Evolutionary conservation across 805 yeast genomes (phyloP).

Genomic region (Soucietia sequanensis): DNA sequence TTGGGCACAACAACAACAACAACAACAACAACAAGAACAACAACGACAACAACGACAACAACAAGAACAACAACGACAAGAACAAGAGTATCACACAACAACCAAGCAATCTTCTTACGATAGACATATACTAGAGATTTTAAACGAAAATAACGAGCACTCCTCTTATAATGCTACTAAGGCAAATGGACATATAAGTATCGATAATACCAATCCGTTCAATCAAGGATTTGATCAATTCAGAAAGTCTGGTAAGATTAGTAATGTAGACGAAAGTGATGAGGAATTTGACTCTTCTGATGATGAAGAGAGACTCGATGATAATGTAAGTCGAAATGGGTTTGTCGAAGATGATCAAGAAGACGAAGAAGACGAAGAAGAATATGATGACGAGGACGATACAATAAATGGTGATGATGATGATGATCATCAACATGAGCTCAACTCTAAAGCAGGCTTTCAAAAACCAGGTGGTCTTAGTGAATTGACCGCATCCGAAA

Average conservation of each 20-base stretch:
- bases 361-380: slow-evolving; percentile 12
- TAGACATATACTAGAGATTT: slow-evolving; percentile 16
- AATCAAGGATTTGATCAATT: slow-evolving; percentile 17
- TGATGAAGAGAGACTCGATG: no score
- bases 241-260: slow-evolving; percentile 8
- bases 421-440: slow-evolving; percentile 3
- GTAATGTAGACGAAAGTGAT: slow-evolving; percentile 5
- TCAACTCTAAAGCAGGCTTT: slow-evolving; percentile 2
- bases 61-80: no score
- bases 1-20: no score
- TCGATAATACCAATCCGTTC: slow-evolving; percentile 11
- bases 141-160: slow-evolving; percentile 13
- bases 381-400: slow-evolving; percentile 2
- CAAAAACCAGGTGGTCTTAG: slow-evolving; percentile 2
- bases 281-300: slow-evolving; percentile 4
- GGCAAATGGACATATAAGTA: neutral
- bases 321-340: no score
- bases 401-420: slow-evolving; percentile 2
- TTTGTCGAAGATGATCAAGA: slow-evolving; percentile 2
- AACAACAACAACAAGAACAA: no score
- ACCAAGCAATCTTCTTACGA: slow-evolving; percentile 8
- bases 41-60: no score
- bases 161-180: neutral
- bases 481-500: no score
- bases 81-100: slow-evolving; percentile 5